phyloP scores from a whole-genome alignment of 1,139 yeast species.

The Yamadazyma sp. region DNA sequence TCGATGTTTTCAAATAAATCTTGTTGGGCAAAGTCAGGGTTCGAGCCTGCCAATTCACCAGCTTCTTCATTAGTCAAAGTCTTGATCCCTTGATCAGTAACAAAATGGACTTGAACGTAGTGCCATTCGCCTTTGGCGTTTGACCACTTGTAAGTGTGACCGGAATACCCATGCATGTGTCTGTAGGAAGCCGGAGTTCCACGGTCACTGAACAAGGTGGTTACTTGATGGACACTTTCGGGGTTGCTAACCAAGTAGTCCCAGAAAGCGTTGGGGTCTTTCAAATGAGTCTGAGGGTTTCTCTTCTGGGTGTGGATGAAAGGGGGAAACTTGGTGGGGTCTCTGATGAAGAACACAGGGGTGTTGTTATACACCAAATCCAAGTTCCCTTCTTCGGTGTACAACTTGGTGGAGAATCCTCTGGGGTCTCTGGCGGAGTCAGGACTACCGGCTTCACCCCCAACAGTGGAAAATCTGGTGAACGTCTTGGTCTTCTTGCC shows the following conservation, averaged over 20 bases:
- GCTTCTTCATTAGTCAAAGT: slow-evolving; percentile 55
- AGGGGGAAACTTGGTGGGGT: slow-evolving; percentile 78
- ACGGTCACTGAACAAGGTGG: slow-evolving; percentile 56
- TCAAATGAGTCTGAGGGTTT: slow-evolving; percentile 72
- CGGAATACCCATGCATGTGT: slow-evolving; percentile 63
- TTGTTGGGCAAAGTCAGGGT: slow-evolving; percentile 58
- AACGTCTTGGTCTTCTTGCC: slow-evolving; percentile 71
- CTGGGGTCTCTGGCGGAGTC: slow-evolving; percentile 84
- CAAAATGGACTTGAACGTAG: slow-evolving; percentile 59
- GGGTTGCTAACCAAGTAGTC: slow-evolving; percentile 57
- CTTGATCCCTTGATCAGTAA: slow-evolving; percentile 54
- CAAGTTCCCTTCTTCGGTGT: slow-evolving; percentile 78
- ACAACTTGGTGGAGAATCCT: slow-evolving; percentile 74
- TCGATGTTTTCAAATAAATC: slow-evolving; percentile 55
- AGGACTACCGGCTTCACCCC: slow-evolving; percentile 76
- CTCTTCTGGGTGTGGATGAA: slow-evolving; percentile 78
- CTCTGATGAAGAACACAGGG: slow-evolving; percentile 77
- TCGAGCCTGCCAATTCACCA: slow-evolving; percentile 48
- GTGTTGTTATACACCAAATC: slow-evolving; percentile 85
- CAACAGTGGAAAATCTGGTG: slow-evolving; percentile 78
- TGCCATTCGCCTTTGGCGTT: slow-evolving; percentile 58
- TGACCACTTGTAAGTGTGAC: slow-evolving; percentile 63
- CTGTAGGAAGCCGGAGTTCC: slow-evolving; percentile 62
- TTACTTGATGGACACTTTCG: slow-evolving; percentile 59
- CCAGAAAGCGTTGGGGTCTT: slow-evolving; percentile 71